Base-by-base conservation (phyloP, 2,329 filamentous ascomycete genomes). In the Venturia oleaginea region DNA sequence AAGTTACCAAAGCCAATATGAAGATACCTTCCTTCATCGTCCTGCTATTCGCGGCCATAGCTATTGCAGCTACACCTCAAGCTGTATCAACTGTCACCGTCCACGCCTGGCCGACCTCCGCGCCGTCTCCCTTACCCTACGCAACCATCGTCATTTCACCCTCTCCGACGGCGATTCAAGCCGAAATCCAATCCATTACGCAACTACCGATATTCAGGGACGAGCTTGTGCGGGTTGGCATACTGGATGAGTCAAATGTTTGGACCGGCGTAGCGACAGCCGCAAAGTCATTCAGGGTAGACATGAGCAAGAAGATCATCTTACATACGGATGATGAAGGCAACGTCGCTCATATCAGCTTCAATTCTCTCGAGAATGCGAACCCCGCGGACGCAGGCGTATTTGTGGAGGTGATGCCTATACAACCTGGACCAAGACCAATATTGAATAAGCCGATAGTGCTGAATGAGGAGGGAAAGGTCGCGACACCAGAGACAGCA, bases 381-480 rank as follows among this genome's bases (percentile, higher is more conserved):
- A 42, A 32, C 11, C 22, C 38, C 11, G 46, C 17, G 34, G 59
- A 48, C 4, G 64, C 48, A 8, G 62, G 27, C 32, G 11, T 55
- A n/a, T 30, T 62, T n/a, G 59, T 65, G 37, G 64, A 65, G 43
- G 43, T 65, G 17, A 42, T 55, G 37, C 38, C 60, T 61, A 73
- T 73, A 59, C 69, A 67, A 57, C 67, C 68, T 24, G 79, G 78
- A 1, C 76, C 78, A 0, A 73, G 75, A 67, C 77, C 78, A 11
- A 70, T 73, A 5, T 67, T 81, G 70, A 81, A 84, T 66, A 83
- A 80, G 59, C 83, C 83, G 0, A 79, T 83, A 61, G 75, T 83
- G 63, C 75, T 84, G 67, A 84, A 84, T 68, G 80, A 82, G 34
- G 77, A 80, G 59, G 85, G 85, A 0, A 78, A 76, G 67, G 77